A percentile compares a stretch with the other conserved stretches of the same genome.
These are phyloP conservation scores for Dipteronia dyeriana DNA, from an alignment of 345 rosid species.

Conservation along the genomic window DNA sequence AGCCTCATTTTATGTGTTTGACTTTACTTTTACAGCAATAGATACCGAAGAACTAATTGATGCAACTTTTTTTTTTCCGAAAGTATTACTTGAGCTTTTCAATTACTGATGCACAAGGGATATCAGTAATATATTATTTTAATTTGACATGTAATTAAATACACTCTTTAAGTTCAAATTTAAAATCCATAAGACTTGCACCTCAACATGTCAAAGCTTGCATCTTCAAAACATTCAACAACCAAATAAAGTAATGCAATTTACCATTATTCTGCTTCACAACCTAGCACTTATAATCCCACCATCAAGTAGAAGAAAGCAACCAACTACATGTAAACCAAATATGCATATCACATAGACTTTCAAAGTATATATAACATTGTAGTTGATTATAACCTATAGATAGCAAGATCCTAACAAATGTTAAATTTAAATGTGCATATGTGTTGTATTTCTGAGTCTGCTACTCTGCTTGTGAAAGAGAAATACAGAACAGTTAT, in stretches of 20 bases:
- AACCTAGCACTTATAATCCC: not conserved
- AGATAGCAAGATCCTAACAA: not conserved
- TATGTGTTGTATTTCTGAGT: not conserved
- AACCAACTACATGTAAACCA: not conserved
- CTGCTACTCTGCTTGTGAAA: not conserved
- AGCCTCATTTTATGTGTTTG: not conserved
- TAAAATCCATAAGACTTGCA: not conserved
- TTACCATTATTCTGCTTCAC: not conserved
- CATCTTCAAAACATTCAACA: not conserved
- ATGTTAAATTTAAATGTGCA: not conserved
- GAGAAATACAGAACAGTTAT: not conserved
- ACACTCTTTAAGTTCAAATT: not conserved
- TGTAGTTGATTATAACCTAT: not conserved
- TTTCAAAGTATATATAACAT: not conserved
- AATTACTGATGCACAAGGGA: not conserved
- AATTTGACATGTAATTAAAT: not conserved
- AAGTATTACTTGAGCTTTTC: not conserved
- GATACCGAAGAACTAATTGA: not conserved
- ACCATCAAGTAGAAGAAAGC: not conserved
- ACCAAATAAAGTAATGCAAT: not conserved
- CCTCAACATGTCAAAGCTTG: not conserved
- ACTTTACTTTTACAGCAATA: not conserved
- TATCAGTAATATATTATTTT: not conserved
- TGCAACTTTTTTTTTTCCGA: not conserved
- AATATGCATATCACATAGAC: constrained; percentile 1